Evolutionary conservation across 2,329 filamentous ascomycete species (phyloP).

Genomic region (Westerdykella ornata): DNA sequence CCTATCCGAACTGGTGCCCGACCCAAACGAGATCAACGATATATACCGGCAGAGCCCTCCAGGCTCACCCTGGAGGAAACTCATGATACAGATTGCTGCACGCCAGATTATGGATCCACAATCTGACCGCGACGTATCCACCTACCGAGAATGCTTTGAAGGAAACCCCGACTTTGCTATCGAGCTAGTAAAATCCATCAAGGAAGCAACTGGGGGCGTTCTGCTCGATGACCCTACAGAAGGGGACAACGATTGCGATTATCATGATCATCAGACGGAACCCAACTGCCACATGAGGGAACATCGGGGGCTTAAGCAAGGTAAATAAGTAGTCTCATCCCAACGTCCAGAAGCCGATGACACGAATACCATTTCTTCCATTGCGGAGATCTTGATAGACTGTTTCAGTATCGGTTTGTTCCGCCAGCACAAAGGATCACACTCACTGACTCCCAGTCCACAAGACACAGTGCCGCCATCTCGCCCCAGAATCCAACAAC

Average conservation of each 20-base stretch:
- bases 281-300: conserved; percentile 35
- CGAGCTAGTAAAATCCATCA: conserved; percentile 49
- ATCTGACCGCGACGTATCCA: conserved; percentile 43
- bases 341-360: neutral
- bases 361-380: neutral
- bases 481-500: conserved; percentile 27
- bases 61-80: conserved; percentile 44
- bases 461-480: conserved; percentile 23
- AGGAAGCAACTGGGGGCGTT: conserved; percentile 44
- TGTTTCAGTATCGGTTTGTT: conserved; percentile 10
- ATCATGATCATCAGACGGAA: conserved; percentile 47
- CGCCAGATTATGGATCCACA: conserved; percentile 53
- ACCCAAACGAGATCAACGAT: conserved; percentile 49
- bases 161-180: conserved; percentile 48
- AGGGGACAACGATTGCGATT: conserved; percentile 41
- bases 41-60: conserved; percentile 45
- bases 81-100: conserved; percentile 51
- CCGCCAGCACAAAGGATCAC: conserved; percentile 25
- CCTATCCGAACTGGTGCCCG: conserved; percentile 47
- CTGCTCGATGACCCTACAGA: conserved; percentile 49
- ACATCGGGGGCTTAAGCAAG: conserved; percentile 32
- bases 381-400: neutral
- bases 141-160: conserved; percentile 47
- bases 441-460: conserved; percentile 30
- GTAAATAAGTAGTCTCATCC: conserved; percentile 24